These are phyloP conservation scores for Blastobotrys indianensis DNA, from an alignment of 1,139 yeast genomes.

Conservation along the genomic window DNA sequence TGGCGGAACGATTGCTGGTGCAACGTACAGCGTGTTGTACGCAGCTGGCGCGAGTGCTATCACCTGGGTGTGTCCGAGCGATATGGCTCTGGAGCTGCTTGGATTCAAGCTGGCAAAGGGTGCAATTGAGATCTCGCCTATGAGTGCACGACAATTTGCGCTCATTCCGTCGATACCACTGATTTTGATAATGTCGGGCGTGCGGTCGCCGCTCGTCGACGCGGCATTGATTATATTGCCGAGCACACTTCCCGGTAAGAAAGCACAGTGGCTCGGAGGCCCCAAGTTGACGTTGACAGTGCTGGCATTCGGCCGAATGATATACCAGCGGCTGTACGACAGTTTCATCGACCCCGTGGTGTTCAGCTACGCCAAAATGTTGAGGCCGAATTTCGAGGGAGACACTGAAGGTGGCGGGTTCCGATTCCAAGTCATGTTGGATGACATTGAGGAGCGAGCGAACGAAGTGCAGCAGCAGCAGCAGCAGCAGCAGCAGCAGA, in stretches of 20 bases:
- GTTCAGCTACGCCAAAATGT: conserved; percentile 20
- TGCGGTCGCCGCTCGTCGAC: conserved; percentile 18
- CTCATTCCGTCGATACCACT: conserved; percentile 26
- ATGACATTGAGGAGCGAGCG: no score
- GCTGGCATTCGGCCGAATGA: conserved; percentile 23
- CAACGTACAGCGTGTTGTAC: conserved; percentile 26
- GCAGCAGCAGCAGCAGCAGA: no score
- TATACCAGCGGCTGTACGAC: conserved; percentile 23
- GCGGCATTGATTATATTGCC: conserved; percentile 20
- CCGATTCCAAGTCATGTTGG: no score
- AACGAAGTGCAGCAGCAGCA: no score
- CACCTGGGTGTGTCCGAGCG: conserved; percentile 34
- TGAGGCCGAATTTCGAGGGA: neutral
- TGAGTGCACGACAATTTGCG: conserved; percentile 22
- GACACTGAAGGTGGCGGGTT: no score
- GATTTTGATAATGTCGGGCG: conserved; percentile 22
- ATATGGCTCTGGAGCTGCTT: conserved; percentile 27
- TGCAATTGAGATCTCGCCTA: conserved; percentile 20
- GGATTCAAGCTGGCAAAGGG: conserved; percentile 21
- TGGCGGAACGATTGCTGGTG: conserved; percentile 27
- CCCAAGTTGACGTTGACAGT: conserved; percentile 22
- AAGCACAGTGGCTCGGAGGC: conserved; percentile 17
- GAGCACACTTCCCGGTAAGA: conserved; percentile 24
- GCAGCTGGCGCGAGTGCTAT: conserved; percentile 33
- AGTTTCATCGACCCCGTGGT: conserved; percentile 25